Base-by-base conservation (phyloP, 257 asterid genomes). In the Nemophila menziesii region DNA sequence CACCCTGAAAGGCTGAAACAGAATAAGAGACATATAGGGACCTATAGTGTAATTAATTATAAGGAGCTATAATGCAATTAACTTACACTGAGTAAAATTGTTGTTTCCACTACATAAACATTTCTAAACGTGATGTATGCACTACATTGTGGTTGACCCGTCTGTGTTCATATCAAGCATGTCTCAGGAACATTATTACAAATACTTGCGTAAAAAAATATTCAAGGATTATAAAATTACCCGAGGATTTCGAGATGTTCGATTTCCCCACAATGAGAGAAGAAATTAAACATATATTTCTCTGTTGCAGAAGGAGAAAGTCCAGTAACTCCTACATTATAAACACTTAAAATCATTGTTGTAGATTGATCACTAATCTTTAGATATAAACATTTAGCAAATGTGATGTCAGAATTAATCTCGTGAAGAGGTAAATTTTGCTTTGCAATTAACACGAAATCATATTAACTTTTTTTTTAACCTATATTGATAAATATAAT, bases 251-350 rank as follows among this genome's bases (percentile, higher is more conserved):
- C 78, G 7, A 68, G 33, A 61, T 61, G 56, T 39, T 19, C 58
- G 40, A 78, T 66, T 33, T 44, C 64, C 48, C 90, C 90, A 64
- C 90, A 78, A 56, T 60, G 63, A 41, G 60, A 61, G 70, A 78
- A 78, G 66, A 78, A 74, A 20, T 61, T 76, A 47, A 52, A 48
- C 44, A 78, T 59, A 38, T 68, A 80, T 54, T 58, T 65, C 71
- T 73, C 60, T 0, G 53, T 46, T 14, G 68, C 75, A 33, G 63
- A 46, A 3, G 80, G 66, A 41, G 84, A 68, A 52, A 78, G 78
- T 22, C 78, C 77, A 4, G 60, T 55, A 39, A 78, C 74, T 68
- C 74, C 90, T 13, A 62, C 80, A 58, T 54, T 56, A 63, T 66
- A 56, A 14, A 48, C 52, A 33, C 63, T 72, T 43, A 54, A 33